Base-by-base conservation (phyloP, 2,329 filamentous ascomycete genomes). In the Metarhizium anisopliae region DNA sequence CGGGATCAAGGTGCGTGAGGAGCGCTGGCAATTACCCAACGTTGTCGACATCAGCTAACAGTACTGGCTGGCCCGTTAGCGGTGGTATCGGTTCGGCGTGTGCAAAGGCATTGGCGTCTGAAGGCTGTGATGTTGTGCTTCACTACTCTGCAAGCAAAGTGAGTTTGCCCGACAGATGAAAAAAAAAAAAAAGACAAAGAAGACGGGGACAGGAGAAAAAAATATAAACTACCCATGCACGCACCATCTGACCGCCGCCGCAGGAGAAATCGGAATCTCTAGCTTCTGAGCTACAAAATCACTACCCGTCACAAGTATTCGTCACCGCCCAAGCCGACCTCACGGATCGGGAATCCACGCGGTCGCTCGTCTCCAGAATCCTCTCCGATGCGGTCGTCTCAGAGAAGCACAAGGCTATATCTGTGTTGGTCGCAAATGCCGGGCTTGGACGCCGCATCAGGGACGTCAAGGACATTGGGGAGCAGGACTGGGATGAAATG, bases 81-180 rank as follows among this genome's bases (percentile, higher is more conserved):
- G 56, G 56, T 18, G 56, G 56, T 7, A 58, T 58, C 14, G 56
- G 56, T 3, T 55, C 53, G n/a, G 50, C 53, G 18, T 58, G 56
- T 14, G 56, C 53, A 32, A 51, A 45, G 29, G 38, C 50, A n/a
- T 29, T 58, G 20, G 56, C 56, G 11, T 20, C 45, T n/a, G 50
- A 58, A 52, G 56, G 56, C 38, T 58, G 56, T 18, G 53, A 58
- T 20, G 25, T 58, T 11, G 47, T 50, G 32, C 50, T 55, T 10
- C 56, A 58, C 36, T 58, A 58, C 47, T 53, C 56, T n/a, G 18
- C 50, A 14, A 58, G 47, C 38, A 45, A 58, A 38, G 56, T 55
- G 42, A 4, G 45, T 45, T 42, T 29, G 42, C 42, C 18, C 16
- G 42, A 45, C 11, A 20, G 8, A 18, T 11, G n/a, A 6, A 45